phyloP scores from a whole-genome alignment of 2,329 filamentous ascomycete genomes.

The Aspergillus versicolor region DNA sequence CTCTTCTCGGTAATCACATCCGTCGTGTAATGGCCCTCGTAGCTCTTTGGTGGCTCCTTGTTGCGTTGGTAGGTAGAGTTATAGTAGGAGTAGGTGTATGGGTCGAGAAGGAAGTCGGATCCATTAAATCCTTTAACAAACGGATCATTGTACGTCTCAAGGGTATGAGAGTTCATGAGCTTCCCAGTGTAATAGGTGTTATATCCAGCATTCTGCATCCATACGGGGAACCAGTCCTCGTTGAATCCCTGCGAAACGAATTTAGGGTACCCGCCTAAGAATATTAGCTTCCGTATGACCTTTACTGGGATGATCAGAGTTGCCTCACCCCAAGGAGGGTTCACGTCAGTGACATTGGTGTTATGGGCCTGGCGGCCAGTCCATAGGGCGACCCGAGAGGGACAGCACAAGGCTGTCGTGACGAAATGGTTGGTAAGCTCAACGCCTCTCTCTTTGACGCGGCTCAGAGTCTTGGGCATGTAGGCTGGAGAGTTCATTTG shows the following conservation, averaged over 20 bases:
- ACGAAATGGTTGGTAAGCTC: slow-evolving; percentile 59
- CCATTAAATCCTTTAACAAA: slow-evolving; percentile 59
- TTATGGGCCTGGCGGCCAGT: slow-evolving; percentile 67
- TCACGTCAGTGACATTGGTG: slow-evolving; percentile 61
- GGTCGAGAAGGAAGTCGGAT: slow-evolving; percentile 62
- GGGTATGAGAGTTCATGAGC: slow-evolving; percentile 64
- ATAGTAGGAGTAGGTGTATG: slow-evolving; percentile 65
- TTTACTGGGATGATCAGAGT: background rate
- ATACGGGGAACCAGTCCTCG: slow-evolving; percentile 66
- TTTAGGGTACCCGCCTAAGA: slow-evolving; percentile 56
- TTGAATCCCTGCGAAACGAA: slow-evolving; percentile 66
- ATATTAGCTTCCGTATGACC: slow-evolving; percentile 28
- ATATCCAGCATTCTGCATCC: slow-evolving; percentile 68
- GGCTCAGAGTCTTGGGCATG: slow-evolving; percentile 46
- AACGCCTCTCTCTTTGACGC: slow-evolving; percentile 50
- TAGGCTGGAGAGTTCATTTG: slow-evolving; percentile 42
- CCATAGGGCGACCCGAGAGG: slow-evolving; percentile 61
- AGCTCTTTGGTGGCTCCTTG: slow-evolving; percentile 51
- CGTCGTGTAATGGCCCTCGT: slow-evolving; percentile 54
- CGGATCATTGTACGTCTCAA: slow-evolving; percentile 61
- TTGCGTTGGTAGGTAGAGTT: slow-evolving; percentile 63
- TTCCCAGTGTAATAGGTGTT: slow-evolving; percentile 69
- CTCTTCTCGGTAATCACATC: slow-evolving; percentile 61
- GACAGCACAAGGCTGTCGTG: slow-evolving; percentile 65
- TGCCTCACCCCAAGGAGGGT: slow-evolving; percentile 25